Evolutionary conservation across 2,329 filamentous ascomycete genomes (phyloP).

Genomic region (Exophiala alcalophila): DNA sequence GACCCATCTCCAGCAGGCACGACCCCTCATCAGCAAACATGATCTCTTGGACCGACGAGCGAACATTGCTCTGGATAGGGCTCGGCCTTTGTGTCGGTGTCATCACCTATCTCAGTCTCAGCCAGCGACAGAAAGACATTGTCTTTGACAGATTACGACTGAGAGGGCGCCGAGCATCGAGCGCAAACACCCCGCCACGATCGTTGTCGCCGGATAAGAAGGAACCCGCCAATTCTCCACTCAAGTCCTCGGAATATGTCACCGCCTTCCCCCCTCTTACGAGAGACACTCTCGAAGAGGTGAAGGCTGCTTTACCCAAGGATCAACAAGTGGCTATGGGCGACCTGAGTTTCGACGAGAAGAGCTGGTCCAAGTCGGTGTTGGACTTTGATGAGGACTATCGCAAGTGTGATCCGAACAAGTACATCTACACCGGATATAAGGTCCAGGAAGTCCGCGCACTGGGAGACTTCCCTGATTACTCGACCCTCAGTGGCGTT

Average conservation of each 20-base stretch:
- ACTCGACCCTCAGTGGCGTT: slow-evolving; percentile 70
- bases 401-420: slow-evolving; percentile 35
- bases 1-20: no score
- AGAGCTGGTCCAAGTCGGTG: slow-evolving; percentile 35
- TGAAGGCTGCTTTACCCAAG: slow-evolving; percentile 28
- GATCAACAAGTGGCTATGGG: slow-evolving; percentile 24
- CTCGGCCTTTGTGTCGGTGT: slow-evolving; percentile 15
- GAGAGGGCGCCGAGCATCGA: slow-evolving; percentile 44
- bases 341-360: slow-evolving; percentile 32
- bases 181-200: slow-evolving; percentile 51
- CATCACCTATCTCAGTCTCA: slow-evolving; percentile 33
- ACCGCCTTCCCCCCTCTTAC: slow-evolving; percentile 54
- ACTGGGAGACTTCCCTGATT: slow-evolving; percentile 76
- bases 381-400: slow-evolving; percentile 46
- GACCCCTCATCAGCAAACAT: slow-evolving; percentile 1
- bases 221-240: slow-evolving; percentile 32
- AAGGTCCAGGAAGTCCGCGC: slow-evolving; percentile 65
- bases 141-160: slow-evolving; percentile 41
- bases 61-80: slow-evolving; percentile 19
- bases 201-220: slow-evolving; percentile 53
- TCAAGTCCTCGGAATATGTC: slow-evolving; percentile 41
- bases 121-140: slow-evolving; percentile 37
- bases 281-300: slow-evolving; percentile 44
- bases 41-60: slow-evolving; percentile 14
- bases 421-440: slow-evolving; percentile 66